Percentiles rank a stretch among this genome's conserved stretches.
These are phyloP conservation scores for Vitis amurensis DNA, from an alignment of 164 flowering plant species.

Conservation along the genomic window DNA sequence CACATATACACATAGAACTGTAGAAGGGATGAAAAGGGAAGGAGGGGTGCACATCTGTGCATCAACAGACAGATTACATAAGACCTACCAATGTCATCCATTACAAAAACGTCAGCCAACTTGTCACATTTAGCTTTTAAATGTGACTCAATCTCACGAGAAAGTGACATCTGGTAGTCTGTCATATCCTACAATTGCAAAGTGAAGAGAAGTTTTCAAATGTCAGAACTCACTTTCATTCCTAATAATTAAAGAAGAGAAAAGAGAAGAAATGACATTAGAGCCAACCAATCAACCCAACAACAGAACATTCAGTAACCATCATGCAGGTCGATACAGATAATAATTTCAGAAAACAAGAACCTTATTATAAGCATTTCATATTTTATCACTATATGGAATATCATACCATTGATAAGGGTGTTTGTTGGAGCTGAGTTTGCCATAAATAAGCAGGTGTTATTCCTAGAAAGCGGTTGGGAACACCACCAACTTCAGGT, in stretches of 20 bases:
- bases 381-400: background rate
- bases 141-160: conserved; percentile 73
- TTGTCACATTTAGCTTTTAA: conserved; percentile 79
- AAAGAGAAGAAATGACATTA: background rate
- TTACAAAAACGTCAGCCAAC: conserved; percentile 65
- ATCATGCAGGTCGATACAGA: background rate
- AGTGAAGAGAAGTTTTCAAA: background rate
- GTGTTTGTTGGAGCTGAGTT: conserved; percentile 64
- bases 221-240: background rate
- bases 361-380: background rate
- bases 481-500: conserved; percentile 92
- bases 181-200: conserved; percentile 55
- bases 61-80: background rate
- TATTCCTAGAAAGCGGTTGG: conserved; percentile 87
- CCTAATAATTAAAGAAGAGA: background rate
- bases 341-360: background rate
- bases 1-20: background rate
- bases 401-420: conserved; percentile 57
- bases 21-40: background rate
- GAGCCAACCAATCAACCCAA: background rate
- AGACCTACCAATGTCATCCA: conserved; percentile 74
- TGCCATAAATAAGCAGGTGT: conserved; percentile 85
- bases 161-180: conserved; percentile 71
- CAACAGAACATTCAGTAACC: background rate
- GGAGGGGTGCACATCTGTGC: background rate